Evolutionary conservation across 345 rosid species (phyloP).

Genomic region (Lagerstroemia speciosa): DNA sequence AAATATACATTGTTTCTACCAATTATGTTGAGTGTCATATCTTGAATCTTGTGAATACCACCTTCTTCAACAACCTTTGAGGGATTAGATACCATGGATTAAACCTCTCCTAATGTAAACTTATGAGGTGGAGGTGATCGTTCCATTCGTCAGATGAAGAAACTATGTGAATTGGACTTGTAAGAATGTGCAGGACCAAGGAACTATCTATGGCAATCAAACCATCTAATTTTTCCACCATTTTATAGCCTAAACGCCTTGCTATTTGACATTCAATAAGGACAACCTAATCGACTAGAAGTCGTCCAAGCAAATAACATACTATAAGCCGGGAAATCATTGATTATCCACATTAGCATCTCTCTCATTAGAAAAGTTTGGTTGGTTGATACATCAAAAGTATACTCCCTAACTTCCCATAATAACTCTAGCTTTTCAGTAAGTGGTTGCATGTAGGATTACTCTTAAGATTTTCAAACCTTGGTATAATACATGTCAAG

Average conservation of each 20-base stretch:
- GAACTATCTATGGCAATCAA: background rate
- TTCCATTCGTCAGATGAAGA: no score
- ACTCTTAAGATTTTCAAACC: background rate
- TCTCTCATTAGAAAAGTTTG: background rate
- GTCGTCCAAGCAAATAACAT: background rate
- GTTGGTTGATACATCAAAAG: background rate
- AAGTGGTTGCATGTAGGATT: background rate
- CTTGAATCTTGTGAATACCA: no score
- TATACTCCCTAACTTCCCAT: no score
- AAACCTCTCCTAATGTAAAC: no score
- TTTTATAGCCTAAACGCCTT: background rate
- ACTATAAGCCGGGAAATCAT: constrained; percentile 1
- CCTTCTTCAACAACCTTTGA: no score
- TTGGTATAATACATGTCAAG: background rate
- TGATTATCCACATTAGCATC: constrained; percentile 4
- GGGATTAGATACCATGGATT: no score
- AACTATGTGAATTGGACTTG: no score
- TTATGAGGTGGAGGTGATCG: background rate
- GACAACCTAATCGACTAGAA: background rate
- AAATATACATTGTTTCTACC: no score
- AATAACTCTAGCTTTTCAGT: constrained; percentile 1
- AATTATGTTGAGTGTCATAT: no score
- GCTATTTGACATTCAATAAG: background rate
- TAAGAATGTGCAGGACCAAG: background rate
- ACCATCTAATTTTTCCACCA: background rate